Evolutionary conservation across 108 stramenopile species (phyloP).

Genomic region (Cyclotella cryptica): DNA sequence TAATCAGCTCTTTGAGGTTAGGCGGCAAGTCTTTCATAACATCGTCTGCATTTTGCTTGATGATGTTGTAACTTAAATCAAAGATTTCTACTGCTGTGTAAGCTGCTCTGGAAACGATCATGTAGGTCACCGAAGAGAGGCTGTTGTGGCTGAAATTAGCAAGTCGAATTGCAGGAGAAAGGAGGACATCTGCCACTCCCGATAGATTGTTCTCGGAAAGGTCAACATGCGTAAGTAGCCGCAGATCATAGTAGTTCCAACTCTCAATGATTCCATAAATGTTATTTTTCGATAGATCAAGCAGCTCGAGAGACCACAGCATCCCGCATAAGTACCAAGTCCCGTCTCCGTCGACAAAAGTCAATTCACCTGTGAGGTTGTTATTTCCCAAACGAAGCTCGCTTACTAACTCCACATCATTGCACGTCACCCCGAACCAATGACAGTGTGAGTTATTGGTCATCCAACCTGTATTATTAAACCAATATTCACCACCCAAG

Average conservation of each 20-base stretch:
- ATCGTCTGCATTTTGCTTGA: slow-evolving; percentile 34
- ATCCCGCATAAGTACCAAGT: no score
- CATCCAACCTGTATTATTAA: no score
- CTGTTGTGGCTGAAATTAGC: slow-evolving; percentile 60
- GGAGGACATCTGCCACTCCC: slow-evolving; percentile 56
- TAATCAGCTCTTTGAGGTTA: slow-evolving; percentile 13
- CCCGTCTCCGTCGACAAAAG: no score
- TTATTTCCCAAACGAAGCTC: no score
- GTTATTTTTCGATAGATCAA: no score
- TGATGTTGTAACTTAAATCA: slow-evolving; percentile 47
- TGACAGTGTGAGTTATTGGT: no score
- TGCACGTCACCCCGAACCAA: no score
- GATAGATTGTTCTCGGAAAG: slow-evolving; percentile 21
- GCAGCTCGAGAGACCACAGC: no score
- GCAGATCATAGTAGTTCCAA: slow-evolving; percentile 39
- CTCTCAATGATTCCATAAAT: not conserved
- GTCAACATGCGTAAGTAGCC: slow-evolving; percentile 36
- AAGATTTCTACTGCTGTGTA: slow-evolving; percentile 31
- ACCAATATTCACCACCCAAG: no score
- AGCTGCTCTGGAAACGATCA: slow-evolving; percentile 55
- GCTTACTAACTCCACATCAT: no score
- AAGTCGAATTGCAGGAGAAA: slow-evolving; percentile 58
- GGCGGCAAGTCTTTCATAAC: slow-evolving; percentile 28
- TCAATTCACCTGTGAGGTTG: no score
- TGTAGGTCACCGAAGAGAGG: slow-evolving; percentile 46